Evolutionary conservation across 1,139 yeast species (phyloP).

Genomic region (Zygoascus sp.): DNA sequence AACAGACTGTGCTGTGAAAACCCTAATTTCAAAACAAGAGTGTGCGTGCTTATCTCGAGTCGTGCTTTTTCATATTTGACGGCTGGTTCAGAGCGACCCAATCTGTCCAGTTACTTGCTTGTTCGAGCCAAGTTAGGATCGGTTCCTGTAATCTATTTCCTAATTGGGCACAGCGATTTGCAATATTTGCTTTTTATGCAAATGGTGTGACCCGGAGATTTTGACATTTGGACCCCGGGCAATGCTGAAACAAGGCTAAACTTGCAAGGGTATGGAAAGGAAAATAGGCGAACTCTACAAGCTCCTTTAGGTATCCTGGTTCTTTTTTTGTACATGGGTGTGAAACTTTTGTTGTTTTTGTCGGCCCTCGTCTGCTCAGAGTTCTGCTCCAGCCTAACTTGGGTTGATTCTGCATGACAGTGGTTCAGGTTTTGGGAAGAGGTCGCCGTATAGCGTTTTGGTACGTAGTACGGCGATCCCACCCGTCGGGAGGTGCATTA

Average conservation of each 20-base stretch:
- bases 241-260: background rate
- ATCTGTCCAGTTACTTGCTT: background rate
- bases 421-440: too few relatives aligned
- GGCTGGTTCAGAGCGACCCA: background rate
- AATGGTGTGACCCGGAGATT: background rate
- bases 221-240: conserved; percentile 1
- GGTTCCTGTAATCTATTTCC: conserved; percentile 3
- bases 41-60: background rate
- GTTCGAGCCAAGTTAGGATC: background rate
- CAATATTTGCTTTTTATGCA: background rate
- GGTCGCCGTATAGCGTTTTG: too few relatives aligned
- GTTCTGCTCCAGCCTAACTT: too few relatives aligned
- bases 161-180: background rate
- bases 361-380: too few relatives aligned
- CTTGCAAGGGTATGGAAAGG: background rate
- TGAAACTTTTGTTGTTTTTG: too few relatives aligned
- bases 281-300: background rate
- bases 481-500: too few relatives aligned
- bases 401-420: too few relatives aligned
- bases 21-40: background rate
- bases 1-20: background rate
- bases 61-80: background rate
- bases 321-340: too few relatives aligned
- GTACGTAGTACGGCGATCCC: too few relatives aligned
- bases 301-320: too few relatives aligned